Conservation (phyloP, 495 filamentous ascomycete species). For the Hypoxylon intermedium region DNA sequence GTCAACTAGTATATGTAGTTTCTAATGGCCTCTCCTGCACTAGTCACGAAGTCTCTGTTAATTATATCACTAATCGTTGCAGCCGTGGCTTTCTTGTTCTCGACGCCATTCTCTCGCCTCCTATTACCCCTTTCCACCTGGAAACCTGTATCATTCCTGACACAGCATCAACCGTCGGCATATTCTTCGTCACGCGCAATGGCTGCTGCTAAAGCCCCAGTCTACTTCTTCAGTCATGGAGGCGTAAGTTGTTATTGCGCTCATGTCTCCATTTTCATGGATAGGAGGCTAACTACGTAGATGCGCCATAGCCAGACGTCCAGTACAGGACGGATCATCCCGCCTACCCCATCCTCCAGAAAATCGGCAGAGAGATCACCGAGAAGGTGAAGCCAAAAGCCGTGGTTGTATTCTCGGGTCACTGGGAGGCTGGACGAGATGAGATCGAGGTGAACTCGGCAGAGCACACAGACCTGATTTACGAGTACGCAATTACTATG, state of each 20-base stretch:
- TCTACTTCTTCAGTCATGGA: slow-evolving; percentile 83
- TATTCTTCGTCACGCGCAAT: slow-evolving; percentile 13
- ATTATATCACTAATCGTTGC: slow-evolving; percentile 33
- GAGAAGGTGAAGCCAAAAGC: slow-evolving; percentile 79
- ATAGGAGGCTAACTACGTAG: neutral
- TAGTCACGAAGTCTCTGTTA: slow-evolving; percentile 18
- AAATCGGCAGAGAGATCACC: slow-evolving; percentile 80
- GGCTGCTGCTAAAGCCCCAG: slow-evolving; percentile 57
- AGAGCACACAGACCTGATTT: slow-evolving; percentile 75
- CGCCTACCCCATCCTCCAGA: slow-evolving; percentile 70
- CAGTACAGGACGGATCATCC: slow-evolving; percentile 79
- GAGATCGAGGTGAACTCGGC: slow-evolving; percentile 75
- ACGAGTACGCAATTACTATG: slow-evolving; percentile 65
- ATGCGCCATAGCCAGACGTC: slow-evolving; percentile 65
- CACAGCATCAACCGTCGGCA: slow-evolving; percentile 10
- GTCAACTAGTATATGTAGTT: neutral
- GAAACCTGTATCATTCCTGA: slow-evolving; percentile 19
- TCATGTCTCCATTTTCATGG: no score
- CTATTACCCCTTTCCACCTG: slow-evolving; percentile 26
- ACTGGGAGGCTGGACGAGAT: slow-evolving; percentile 73
- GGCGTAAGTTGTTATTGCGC: slow-evolving; percentile 64
- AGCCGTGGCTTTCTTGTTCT: slow-evolving; percentile 38
- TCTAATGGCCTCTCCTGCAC: slow-evolving; percentile 18
- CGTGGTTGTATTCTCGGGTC: slow-evolving; percentile 85
- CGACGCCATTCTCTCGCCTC: slow-evolving; percentile 13